Percentiles rank a stretch among this genome's conserved stretches.
These are phyloP conservation scores for Sordariomycetes sp. DNA, from an alignment of 2,329 filamentous ascomycete species.

Conservation along the genomic window DNA sequence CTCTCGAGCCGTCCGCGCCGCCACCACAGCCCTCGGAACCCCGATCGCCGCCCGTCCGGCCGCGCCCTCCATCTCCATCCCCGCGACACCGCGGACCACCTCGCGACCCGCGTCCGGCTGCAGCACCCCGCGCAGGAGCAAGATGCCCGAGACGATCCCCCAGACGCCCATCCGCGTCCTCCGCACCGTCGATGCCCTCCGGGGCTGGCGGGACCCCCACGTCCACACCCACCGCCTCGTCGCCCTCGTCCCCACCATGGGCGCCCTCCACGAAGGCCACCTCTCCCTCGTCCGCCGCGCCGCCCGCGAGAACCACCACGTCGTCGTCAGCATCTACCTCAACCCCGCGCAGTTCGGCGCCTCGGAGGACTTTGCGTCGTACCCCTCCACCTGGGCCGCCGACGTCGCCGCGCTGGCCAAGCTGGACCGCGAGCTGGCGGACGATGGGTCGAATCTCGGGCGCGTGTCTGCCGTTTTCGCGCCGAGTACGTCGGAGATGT, in stretches of 20 bases:
- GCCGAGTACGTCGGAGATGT: conserved; percentile 73
- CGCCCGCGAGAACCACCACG: conserved; percentile 69
- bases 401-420: conserved; percentile 55
- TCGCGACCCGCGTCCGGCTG: not conserved
- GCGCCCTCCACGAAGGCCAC: conserved; percentile 87
- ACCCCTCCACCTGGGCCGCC: conserved; percentile 77
- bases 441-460: conserved; percentile 44
- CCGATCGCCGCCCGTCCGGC: not conserved
- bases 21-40: not conserved
- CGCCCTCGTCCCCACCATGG: conserved; percentile 93
- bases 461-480: conserved; percentile 75
- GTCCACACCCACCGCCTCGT: conserved; percentile 56
- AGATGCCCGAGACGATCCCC: conserved; percentile 31
- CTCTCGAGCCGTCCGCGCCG: conserved; percentile 1
- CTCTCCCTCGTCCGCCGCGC: conserved; percentile 74
- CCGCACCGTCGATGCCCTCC: conserved; percentile 59
- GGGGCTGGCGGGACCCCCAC: conserved; percentile 55
- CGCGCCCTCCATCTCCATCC: not conserved
- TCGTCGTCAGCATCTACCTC: conserved; percentile 87
- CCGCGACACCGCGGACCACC: not conserved
- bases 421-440: conserved; percentile 62
- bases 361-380: conserved; percentile 75
- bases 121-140: conserved; percentile 8
- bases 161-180: conserved; percentile 55
- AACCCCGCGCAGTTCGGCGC: conserved; percentile 95